A percentile compares a stretch with the other conserved stretches of the same genome.
These are phyloP conservation scores for Penicillium polonicum DNA, from an alignment of 2,329 filamentous ascomycete species.

Conservation along the genomic window DNA sequence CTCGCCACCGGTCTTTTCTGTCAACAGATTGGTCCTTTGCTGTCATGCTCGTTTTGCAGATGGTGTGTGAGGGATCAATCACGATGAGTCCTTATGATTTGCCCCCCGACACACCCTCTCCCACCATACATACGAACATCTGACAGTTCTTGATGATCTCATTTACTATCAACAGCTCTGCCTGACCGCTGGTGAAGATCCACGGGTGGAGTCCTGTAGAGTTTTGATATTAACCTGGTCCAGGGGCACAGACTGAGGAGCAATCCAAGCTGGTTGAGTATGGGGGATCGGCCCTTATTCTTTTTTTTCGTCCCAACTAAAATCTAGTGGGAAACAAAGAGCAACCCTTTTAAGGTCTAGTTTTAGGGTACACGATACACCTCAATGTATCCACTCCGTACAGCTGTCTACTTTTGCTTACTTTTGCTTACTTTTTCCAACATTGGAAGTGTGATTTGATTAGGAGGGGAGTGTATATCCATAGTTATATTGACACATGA, in stretches of 20 bases:
- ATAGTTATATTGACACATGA: neutral
- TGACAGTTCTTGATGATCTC: conserved; percentile 5
- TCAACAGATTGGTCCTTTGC: conserved; percentile 16
- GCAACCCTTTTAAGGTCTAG: neutral
- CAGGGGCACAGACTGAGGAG: conserved; percentile 25
- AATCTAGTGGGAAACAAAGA: conserved; percentile 3
- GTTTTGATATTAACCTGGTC: conserved; percentile 5
- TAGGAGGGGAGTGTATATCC: neutral
- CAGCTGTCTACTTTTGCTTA: neutral
- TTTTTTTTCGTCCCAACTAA: conserved; percentile 15
- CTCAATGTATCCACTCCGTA: neutral
- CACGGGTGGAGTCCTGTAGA: conserved; percentile 14
- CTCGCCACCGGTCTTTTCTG: conserved; percentile 10
- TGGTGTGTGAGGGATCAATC: conserved; percentile 13
- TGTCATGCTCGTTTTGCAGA: neutral
- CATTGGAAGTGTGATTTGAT: neutral
- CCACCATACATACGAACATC: conserved; percentile 1
- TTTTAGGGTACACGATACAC: neutral
- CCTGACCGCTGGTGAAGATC: conserved; percentile 16
- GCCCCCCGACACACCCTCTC: neutral
- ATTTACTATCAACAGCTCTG: neutral
- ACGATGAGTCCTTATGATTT: neutral
- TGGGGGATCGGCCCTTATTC: conserved; percentile 20
- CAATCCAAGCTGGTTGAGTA: conserved; percentile 21
- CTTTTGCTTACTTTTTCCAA: neutral